Base-by-base conservation (phyloP, 345 rosid species). In the Populus davidiana region DNA sequence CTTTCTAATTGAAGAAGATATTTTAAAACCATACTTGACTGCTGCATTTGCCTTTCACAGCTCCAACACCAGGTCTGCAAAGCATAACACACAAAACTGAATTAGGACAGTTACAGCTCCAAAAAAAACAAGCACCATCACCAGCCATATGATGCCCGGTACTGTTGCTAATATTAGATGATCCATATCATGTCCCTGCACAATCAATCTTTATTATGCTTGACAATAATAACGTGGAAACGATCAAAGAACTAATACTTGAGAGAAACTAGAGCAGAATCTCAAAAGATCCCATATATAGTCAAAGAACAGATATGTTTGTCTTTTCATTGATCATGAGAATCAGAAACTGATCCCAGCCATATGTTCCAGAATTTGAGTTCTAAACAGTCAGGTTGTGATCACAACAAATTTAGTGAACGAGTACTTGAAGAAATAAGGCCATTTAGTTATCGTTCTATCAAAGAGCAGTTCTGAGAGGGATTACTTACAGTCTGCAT, bases 61-160 rank as follows among this genome's bases (percentile, higher is more conserved):
- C 90, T 91, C 95, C 91, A 91, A 78, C 72, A 91, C 95, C 54
- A 89, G 85, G 82, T 91, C 95, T 91, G 72, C 89, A 74, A 75
- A 75, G 69, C 72, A 68, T 78, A 77, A 36, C 63, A 72, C n/a
- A 75, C 5, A 67, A 66, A 62, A 75, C 44, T 64, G 63, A 59
- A 70, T 81, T 72, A 73, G 43, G 33, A 47, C 25, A 59, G 47
- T 56, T 47, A 13, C 31, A 36, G 56, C 73, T 69, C 10, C 49
- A 8, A 17, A 35, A 56, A 76, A 67, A 43, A 61, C 21, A 62
- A 66, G 16, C 21, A 36, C 54, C 49, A 21, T 18, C 10, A 16
- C 17, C 61, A 4, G 72, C 17, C 13, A 33, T 18, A 16, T 66
- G 35, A 9, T 8, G 25, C 33, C 29, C 1, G 23, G 38, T 70